These are phyloP conservation scores for Neostapfia colusana DNA, from an alignment of 176 grass and related monocot species.

Conservation along the genomic window DNA sequence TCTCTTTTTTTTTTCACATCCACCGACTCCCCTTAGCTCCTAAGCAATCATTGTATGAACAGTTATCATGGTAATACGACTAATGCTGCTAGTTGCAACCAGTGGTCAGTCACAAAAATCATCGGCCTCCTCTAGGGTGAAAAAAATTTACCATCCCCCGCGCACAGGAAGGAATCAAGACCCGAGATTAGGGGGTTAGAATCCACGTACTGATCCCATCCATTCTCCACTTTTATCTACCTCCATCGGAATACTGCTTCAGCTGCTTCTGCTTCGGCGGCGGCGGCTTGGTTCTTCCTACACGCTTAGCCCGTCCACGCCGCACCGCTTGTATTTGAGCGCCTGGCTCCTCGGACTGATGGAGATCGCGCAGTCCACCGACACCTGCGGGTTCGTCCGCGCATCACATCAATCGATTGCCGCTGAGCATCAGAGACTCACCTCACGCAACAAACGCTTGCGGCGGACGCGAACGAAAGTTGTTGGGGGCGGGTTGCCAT, in stretches of 20 bases:
- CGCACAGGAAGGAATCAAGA: constrained; percentile 30
- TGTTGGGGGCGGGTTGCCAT: constrained; percentile 4
- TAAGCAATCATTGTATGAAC: constrained; percentile 42
- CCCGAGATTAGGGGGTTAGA: constrained; percentile 37
- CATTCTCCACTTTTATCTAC: constrained; percentile 14
- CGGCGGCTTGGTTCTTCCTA: constrained; percentile 37
- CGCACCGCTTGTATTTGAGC: constrained; percentile 93
- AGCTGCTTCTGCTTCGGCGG: constrained; percentile 1
- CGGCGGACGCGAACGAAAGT: constrained; percentile 18
- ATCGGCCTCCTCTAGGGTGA: constrained; percentile 21
- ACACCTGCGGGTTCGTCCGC: constrained; percentile 57
- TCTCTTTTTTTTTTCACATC: constrained; percentile 2
- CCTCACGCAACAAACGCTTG: background rate
- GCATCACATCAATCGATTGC: constrained; percentile 21
- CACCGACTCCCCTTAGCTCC: constrained; percentile 38
- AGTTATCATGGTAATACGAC: constrained; percentile 10
- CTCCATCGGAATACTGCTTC: constrained; percentile 41
- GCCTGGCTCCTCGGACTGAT: constrained; percentile 94
- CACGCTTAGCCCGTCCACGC: constrained; percentile 88
- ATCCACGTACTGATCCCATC: constrained; percentile 37
- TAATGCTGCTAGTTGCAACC: constrained; percentile 19
- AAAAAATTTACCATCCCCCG: constrained; percentile 44
- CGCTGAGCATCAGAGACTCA: constrained; percentile 16
- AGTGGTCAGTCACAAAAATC: constrained; percentile 47
- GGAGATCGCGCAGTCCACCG: constrained; percentile 89